phyloP scores from a whole-genome alignment of 139 green algal genomes.

The Coelastrella sp. region DNA sequence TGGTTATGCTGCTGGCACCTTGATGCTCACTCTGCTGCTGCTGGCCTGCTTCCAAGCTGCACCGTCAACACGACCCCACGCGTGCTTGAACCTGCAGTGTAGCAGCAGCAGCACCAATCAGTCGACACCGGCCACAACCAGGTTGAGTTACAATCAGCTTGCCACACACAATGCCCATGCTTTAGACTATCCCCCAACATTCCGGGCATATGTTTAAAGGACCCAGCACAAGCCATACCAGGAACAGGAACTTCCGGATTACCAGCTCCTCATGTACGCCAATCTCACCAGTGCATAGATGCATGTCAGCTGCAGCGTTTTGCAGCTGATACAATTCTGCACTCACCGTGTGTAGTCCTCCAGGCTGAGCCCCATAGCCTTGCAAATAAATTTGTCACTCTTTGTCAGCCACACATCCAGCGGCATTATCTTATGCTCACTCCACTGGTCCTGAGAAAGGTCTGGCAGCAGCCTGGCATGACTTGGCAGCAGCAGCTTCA shows the following conservation, averaged over 20 bases:
- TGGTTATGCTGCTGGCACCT: too few species aligned
- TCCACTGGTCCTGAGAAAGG: neutral
- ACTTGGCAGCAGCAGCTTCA: conserved; percentile 28
- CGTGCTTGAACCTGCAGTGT: conserved; percentile 10
- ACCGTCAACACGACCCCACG: conserved; percentile 4
- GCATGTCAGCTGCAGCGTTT: neutral
- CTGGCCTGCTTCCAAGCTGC: neutral
- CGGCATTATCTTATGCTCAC: neutral
- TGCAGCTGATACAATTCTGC: neutral
- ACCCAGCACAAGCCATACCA: too few species aligned
- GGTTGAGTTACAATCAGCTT: too few species aligned
- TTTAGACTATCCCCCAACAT: too few species aligned
- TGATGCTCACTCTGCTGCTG: neutral
- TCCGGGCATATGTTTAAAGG: too few species aligned
- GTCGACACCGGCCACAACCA: too few species aligned
- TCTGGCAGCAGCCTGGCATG: neutral
- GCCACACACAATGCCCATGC: too few species aligned
- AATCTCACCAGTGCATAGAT: neutral
- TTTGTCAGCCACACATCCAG: conserved; percentile 2
- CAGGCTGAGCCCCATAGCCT: neutral
- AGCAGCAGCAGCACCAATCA: neutral
- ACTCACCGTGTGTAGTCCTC: conserved; percentile 13
- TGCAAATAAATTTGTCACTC: neutral
- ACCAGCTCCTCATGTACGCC: neutral
- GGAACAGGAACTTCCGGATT: neutral